Conservation (phyloP, 1,139 yeast genomes). For the Diutina mesorugosa region DNA sequence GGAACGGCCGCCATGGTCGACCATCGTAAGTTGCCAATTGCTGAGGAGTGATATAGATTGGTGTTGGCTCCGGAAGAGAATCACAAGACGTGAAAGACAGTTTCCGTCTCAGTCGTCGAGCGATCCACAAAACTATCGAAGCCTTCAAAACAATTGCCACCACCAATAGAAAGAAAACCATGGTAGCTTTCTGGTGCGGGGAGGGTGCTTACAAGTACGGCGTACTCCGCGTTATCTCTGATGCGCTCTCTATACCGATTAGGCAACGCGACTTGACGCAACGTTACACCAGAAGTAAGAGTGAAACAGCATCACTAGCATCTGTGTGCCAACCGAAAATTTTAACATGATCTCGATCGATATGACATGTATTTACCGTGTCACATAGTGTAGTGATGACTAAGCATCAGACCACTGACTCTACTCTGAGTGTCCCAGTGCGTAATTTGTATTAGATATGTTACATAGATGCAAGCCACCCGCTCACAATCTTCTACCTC, state of each 20-base stretch:
- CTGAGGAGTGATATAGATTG: conserved; percentile 53
- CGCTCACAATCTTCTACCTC: conserved; percentile 96
- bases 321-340: too few species aligned
- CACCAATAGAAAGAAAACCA: neutral
- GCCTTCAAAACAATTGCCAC: neutral
- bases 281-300: neutral
- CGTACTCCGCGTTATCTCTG: neutral
- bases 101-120: neutral
- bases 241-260: neutral
- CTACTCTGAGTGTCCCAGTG: neutral
- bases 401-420: too few species aligned
- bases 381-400: too few species aligned
- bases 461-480: conserved; percentile 2
- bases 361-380: too few species aligned
- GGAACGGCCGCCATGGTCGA: conserved; percentile 71
- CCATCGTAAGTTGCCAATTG: conserved; percentile 54
- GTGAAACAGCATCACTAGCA: too few species aligned
- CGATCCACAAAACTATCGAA: neutral
- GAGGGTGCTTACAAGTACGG: neutral
- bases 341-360: too few species aligned
- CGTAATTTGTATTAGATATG: neutral
- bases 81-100: neutral
- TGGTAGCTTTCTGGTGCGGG: neutral
- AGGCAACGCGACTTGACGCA: neutral
- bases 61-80: conserved; percentile 38